Evolutionary conservation across 176 grass and related monocot species (phyloP).

Genomic region (Oryza meridionalis): DNA sequence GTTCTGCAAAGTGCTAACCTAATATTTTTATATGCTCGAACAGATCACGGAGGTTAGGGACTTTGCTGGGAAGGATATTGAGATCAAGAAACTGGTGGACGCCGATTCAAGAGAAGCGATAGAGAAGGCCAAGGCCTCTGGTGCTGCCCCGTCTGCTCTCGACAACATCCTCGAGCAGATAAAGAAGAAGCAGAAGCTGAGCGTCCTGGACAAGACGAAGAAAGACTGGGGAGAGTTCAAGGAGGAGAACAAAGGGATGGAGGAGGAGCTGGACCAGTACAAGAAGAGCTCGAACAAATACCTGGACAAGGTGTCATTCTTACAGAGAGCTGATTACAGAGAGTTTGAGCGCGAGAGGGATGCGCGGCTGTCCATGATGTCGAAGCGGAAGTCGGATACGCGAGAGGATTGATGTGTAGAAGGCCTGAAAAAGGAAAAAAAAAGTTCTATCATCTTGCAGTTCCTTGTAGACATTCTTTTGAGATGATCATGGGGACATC

Average conservation of each 20-base stretch:
- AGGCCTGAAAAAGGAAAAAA: conserved; percentile 23
- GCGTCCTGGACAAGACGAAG: conserved; percentile 96
- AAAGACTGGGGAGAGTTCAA: conserved; percentile 99
- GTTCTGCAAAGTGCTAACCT: not conserved
- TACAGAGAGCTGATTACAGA: conserved; percentile 78
- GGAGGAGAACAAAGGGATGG: conserved; percentile 84
- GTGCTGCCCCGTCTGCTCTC: conserved; percentile 50
- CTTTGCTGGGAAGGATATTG: conserved; percentile 90
- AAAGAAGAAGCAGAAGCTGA: conserved; percentile 96
- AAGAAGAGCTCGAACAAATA: conserved; percentile 99
- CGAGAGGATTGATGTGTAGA: conserved; percentile 68
- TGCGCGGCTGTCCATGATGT: conserved; percentile 66
- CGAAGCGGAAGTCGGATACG: conserved; percentile 66
- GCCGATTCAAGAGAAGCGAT: conserved; percentile 87
- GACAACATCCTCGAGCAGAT: conserved; percentile 90
- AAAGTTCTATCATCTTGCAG: not conserved
- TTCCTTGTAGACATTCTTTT: conserved; percentile 33
- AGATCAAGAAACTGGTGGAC: conserved; percentile 92
- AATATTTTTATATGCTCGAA: conserved; percentile 12
- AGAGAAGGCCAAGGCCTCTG: conserved; percentile 70
- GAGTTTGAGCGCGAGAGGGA: conserved; percentile 98
- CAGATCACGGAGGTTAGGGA: conserved; percentile 91
- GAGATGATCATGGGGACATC: conserved; percentile 12
- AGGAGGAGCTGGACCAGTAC: conserved; percentile 82
- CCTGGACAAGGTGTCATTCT: conserved; percentile 88